Percentiles rank a stretch among this genome's conserved stretches.
Conservation (phyloP, 2,329 filamentous ascomycete genomes). For the Arthrinium phaeospermum region DNA sequence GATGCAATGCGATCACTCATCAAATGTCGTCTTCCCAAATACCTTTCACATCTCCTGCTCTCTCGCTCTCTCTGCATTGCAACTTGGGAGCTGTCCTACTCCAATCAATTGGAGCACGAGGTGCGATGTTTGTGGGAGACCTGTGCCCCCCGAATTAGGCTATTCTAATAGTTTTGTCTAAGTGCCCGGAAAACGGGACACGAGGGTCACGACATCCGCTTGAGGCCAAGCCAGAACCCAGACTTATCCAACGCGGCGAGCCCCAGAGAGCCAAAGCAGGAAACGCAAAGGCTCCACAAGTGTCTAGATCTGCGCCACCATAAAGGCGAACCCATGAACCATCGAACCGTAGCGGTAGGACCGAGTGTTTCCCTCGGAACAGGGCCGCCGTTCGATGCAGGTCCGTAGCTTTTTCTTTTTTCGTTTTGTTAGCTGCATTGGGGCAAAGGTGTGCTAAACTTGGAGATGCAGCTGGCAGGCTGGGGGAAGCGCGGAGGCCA, state of each 20-base stretch:
- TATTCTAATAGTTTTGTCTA: neutral
- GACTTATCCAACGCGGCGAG: neutral
- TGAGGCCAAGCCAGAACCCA: neutral
- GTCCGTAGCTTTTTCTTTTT: neutral
- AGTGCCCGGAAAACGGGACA: neutral
- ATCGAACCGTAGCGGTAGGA: neutral
- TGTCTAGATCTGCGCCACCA: constrained; percentile 1
- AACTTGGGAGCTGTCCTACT: neutral
- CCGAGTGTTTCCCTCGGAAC: constrained; percentile 1
- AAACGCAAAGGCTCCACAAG: neutral
- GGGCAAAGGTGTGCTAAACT: neutral
- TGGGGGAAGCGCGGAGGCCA: neutral
- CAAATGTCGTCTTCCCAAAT: neutral
- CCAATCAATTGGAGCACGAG: constrained; percentile 2
- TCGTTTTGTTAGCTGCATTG: neutral
- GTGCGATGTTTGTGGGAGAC: neutral
- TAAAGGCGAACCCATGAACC: neutral
- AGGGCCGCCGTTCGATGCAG: constrained; percentile 4
- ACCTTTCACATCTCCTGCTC: neutral
- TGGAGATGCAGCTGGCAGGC: neutral
- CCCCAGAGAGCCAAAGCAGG: neutral
- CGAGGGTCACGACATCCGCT: constrained; percentile 2
- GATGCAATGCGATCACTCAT: neutral
- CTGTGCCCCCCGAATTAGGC: neutral
- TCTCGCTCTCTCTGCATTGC: neutral